These are phyloP conservation scores for Lachnellula cervina DNA, from an alignment of 2,329 filamentous ascomycete genomes.

Conservation along the genomic window DNA sequence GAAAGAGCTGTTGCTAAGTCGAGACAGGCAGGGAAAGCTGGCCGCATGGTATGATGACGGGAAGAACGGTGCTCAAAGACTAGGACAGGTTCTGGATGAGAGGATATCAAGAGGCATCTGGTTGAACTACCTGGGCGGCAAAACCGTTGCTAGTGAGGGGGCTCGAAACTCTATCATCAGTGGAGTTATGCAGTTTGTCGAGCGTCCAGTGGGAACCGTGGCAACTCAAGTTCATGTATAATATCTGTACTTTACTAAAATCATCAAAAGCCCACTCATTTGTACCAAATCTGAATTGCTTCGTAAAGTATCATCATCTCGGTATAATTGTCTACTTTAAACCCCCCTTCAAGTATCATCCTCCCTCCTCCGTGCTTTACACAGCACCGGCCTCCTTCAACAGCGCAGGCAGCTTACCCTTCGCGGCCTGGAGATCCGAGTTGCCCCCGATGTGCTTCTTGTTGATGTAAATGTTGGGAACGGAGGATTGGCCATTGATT, in stretches of 20 bases:
- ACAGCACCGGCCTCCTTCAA: constrained; percentile 60
- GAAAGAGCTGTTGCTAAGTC: constrained; percentile 67
- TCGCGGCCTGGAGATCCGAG: constrained; percentile 70
- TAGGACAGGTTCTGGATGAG: constrained; percentile 75
- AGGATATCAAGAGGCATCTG: constrained; percentile 76
- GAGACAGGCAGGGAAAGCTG: constrained; percentile 61
- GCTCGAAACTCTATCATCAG: constrained; percentile 79
- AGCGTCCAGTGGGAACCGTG: constrained; percentile 81
- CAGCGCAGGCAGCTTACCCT: constrained; percentile 61
- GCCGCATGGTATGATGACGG: constrained; percentile 61
- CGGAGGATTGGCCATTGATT: constrained; percentile 78
- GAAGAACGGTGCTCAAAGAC: constrained; percentile 43
- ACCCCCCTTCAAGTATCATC: neutral
- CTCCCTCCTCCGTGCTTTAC: constrained; percentile 33
- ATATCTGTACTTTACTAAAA: neutral
- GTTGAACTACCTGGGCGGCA: constrained; percentile 85
- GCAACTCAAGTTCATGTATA: constrained; percentile 62
- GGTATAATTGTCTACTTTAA: neutral
- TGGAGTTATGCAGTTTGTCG: constrained; percentile 82
- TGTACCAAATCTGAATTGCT: neutral
- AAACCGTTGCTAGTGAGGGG: constrained; percentile 78
- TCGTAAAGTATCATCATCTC: neutral
- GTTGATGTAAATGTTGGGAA: constrained; percentile 92
- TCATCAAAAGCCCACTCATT: neutral
- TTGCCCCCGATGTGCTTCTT: constrained; percentile 94